phyloP scores from a whole-genome alignment of 2,329 filamentous ascomycete species.

The Diplodia scrobiculata region DNA sequence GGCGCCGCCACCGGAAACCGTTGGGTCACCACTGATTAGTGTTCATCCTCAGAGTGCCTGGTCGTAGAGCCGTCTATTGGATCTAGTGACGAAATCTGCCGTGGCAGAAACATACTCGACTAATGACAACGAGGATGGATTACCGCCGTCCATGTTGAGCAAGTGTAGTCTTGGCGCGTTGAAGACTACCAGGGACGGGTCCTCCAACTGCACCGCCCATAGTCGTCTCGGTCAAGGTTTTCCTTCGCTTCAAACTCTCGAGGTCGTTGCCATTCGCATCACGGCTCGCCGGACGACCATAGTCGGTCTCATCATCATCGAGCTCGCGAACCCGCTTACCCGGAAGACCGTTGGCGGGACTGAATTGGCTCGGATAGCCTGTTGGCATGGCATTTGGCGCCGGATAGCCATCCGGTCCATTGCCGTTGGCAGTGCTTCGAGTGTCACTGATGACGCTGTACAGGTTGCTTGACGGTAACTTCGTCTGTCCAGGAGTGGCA shows the following conservation, averaged over 20 bases:
- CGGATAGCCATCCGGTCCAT: conserved; percentile 69
- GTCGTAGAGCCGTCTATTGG: conserved; percentile 28
- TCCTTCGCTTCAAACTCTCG: conserved; percentile 73
- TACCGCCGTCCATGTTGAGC: conserved; percentile 27
- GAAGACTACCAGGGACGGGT: conserved; percentile 41
- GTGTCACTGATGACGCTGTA: conserved; percentile 90
- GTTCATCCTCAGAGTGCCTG: conserved; percentile 24
- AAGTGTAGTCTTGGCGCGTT: conserved; percentile 28
- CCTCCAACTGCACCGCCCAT: conserved; percentile 46
- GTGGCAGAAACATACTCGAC: conserved; percentile 19
- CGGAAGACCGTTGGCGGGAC: conserved; percentile 66
- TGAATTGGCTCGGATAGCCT: conserved; percentile 65
- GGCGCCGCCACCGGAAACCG: not conserved
- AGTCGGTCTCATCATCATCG: conserved; percentile 66
- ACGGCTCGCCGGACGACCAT: conserved; percentile 64
- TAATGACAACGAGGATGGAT: conserved; percentile 7
- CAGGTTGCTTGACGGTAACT: conserved; percentile 72
- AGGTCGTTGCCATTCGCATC: conserved; percentile 58
- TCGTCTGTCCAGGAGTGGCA: conserved; percentile 72
- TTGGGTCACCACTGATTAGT: conserved; percentile 26
- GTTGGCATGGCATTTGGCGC: conserved; percentile 63
- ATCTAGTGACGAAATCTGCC: conserved; percentile 29
- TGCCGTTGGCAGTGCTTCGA: conserved; percentile 67
- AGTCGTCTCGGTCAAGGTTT: conserved; percentile 67
- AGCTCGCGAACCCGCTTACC: conserved; percentile 64